These are phyloP conservation scores for Pythium dissimile DNA, from an alignment of 352 stramenopile species.

Conservation along the genomic window DNA sequence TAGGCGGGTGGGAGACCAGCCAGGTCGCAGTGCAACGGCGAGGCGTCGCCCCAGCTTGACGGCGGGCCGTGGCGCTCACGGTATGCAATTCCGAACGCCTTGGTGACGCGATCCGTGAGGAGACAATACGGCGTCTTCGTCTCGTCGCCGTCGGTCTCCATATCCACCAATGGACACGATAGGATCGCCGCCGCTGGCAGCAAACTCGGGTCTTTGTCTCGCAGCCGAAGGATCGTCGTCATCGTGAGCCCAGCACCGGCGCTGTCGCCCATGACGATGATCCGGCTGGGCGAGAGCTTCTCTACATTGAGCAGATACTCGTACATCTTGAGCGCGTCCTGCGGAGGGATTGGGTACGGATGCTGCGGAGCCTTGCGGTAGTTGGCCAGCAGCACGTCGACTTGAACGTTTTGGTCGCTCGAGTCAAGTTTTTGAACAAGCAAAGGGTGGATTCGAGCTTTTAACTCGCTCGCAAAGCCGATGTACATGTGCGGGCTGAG, in stretches of 20 bases:
- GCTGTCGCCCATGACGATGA: slow-evolving; percentile 21
- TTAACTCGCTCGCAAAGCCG: slow-evolving; percentile 25
- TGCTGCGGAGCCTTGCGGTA: slow-evolving; percentile 18
- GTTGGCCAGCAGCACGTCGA: slow-evolving; percentile 15
- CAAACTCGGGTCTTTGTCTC: slow-evolving; percentile 1
- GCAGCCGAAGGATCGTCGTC: slow-evolving; percentile 10
- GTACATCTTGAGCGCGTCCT: slow-evolving; percentile 11
- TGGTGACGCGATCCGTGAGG: background rate
- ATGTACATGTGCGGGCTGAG: slow-evolving; percentile 6
- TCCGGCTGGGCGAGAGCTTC: background rate
- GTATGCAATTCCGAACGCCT: background rate
- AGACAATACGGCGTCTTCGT: slow-evolving; percentile 12
- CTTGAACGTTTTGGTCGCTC: background rate
- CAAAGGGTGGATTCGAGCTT: too few species aligned
- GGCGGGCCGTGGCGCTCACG: background rate
- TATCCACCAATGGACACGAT: slow-evolving; percentile 9
- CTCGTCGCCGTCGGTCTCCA: slow-evolving; percentile 11
- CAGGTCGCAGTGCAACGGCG: slow-evolving; percentile 3
- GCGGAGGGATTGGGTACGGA: background rate
- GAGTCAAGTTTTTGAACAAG: too few species aligned
- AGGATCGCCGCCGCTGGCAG: background rate
- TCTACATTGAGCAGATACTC: slow-evolving; percentile 5
- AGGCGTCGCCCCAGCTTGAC: slow-evolving; percentile 9
- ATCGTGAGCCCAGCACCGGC: slow-evolving; percentile 13
- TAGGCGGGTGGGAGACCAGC: slow-evolving; percentile 5